A percentile compares a stretch with the other conserved stretches of the same genome.
Evolutionary conservation across 495 filamentous ascomycete species (phyloP).

Genomic region (Penicillium antarcticum): DNA sequence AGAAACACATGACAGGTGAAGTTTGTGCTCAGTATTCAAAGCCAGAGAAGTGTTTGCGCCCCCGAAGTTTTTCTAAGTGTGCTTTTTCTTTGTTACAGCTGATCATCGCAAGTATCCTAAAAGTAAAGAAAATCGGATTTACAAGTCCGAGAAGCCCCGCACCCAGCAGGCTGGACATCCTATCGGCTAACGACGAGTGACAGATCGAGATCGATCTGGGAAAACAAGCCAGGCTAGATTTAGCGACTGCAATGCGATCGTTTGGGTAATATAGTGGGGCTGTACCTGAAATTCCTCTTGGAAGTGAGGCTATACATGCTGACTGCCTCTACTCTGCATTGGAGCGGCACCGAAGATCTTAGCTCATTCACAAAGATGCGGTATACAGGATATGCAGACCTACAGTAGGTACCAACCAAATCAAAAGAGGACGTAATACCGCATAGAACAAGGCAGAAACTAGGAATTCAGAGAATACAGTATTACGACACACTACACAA

Average conservation of each 20-base stretch:
- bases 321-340: conserved; percentile 7
- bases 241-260: background rate
- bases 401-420: too few species aligned
- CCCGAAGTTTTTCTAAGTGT: too few species aligned
- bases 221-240: background rate
- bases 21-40: conserved; percentile 2
- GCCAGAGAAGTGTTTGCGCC: background rate
- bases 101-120: background rate
- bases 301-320: conserved; percentile 2
- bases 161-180: background rate
- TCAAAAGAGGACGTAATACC: too few species aligned
- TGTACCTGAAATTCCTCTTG: background rate
- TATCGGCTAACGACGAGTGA: background rate
- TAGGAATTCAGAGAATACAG: too few species aligned
- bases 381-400: too few species aligned
- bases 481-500: too few species aligned
- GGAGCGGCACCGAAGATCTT: background rate
- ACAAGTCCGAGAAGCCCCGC: background rate
- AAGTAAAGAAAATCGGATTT: background rate
- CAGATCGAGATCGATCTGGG: conserved; percentile 3
- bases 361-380: background rate
- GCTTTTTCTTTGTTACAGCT: too few species aligned
- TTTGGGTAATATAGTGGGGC: background rate
- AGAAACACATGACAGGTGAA: conserved; percentile 1
- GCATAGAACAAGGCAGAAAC: too few species aligned